Evolutionary conservation across 495 filamentous ascomycete genomes (phyloP), one percentile per base, ranked within the genome.

Genomic region (Pseudoneurospora amorphoporcata): DNA sequence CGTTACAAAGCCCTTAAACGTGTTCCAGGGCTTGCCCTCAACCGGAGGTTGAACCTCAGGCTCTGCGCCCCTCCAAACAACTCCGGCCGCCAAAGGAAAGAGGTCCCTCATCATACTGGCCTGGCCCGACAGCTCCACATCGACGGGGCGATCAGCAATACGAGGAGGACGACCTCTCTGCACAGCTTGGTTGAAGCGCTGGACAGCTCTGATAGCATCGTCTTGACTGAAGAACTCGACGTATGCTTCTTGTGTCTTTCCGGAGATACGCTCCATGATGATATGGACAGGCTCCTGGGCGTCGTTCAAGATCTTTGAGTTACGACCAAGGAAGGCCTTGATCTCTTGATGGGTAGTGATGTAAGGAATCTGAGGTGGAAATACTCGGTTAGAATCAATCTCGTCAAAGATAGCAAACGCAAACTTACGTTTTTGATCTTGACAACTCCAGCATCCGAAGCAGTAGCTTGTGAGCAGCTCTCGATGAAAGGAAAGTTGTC

Each of bases 221-320:
- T 81, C 72, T 0, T 81, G 71, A 7, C 83, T 86, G 39, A 81
- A 70, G 68, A 94, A 89, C 76, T 95, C 92, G 39, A 92, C 88
- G 74, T 84, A 95, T 72, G 87, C 90, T 69, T 94, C 91, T 80
- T 90, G 88, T 0, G 92, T 94, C 85, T 94, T 95, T 68, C 87
- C 87, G 1, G 90, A 92, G 0, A 88, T 83, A 8, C 91, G 89
- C 69, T 95, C 92, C 91, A 95, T 93, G 74, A 94, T 92, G 73
- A 95, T 93, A 75, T 95, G 92, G 10, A 94, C 81, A 0, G 91
- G 84, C 69, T 88, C 89, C 7, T 89, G 84, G 2, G 79, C 75
- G 65, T 88, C 87, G 58, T 83, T 82, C 40, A 91, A 80, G 43
- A 92, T 81, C 17, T 83, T 85, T 0, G 90, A 86, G 72, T 86